These are phyloP conservation scores for Saturnispora sekii DNA, from an alignment of 805 yeast genomes.

Conservation along the genomic window DNA sequence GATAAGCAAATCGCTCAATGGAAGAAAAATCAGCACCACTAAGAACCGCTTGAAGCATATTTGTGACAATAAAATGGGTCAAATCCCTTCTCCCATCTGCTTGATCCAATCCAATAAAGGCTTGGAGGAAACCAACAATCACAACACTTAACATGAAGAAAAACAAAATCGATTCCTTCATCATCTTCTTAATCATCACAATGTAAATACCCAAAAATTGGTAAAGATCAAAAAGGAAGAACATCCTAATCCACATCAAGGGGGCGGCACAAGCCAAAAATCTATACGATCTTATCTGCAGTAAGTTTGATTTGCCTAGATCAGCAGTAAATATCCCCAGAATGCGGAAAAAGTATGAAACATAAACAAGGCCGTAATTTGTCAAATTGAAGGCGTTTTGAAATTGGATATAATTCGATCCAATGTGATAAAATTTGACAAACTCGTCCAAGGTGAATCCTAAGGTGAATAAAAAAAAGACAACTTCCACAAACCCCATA, in stretches of 20 bases:
- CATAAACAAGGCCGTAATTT: constrained; percentile 46
- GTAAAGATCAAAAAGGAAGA: constrained; percentile 69
- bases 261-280: constrained; percentile 76
- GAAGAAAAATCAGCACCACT: constrained; percentile 67
- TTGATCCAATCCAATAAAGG: constrained; percentile 77
- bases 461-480: constrained; percentile 55
- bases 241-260: constrained; percentile 71
- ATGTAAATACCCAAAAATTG: constrained; percentile 83
- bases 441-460: constrained; percentile 63
- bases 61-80: constrained; percentile 51
- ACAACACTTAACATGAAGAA: constrained; percentile 64
- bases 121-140: constrained; percentile 75
- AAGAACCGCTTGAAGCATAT: constrained; percentile 61
- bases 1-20: constrained; percentile 67
- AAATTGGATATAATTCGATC: constrained; percentile 59
- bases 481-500: constrained; percentile 39
- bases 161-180: constrained; percentile 79
- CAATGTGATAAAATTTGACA: constrained; percentile 66
- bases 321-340: constrained; percentile 27
- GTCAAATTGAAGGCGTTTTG: constrained; percentile 72
- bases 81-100: constrained; percentile 80
- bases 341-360: constrained; percentile 48
- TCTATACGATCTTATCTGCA: constrained; percentile 42
- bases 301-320: constrained; percentile 17
- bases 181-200: constrained; percentile 74